Percentiles rank a stretch among this genome's conserved stretches.
These are phyloP conservation scores for Naegleria fowleri DNA, from an alignment of 208 protist genomes.

Conservation along the genomic window DNA sequence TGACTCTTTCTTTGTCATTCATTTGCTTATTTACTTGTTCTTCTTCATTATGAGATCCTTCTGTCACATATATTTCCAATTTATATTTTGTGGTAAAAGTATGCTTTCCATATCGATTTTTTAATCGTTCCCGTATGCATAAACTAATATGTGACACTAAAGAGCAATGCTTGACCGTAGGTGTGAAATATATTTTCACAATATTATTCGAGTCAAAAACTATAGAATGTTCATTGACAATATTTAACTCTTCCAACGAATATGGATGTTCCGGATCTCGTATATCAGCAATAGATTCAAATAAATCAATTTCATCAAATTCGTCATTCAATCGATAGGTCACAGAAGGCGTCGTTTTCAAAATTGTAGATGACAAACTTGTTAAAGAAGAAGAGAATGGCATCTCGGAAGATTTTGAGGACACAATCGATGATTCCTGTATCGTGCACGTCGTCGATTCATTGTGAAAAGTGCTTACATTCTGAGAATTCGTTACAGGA, in stretches of 20 bases:
- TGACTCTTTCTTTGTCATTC: conserved; percentile 96
- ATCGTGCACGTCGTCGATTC: no score
- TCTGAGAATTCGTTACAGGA: no score
- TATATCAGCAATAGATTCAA: conserved; percentile 88
- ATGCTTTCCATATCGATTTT: conserved; percentile 58
- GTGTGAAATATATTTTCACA: conserved; percentile 88
- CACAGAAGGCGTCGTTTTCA: no score
- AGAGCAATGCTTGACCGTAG: conserved; percentile 97
- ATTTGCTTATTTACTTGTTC: conserved; percentile 97
- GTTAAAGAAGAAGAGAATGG: no score
- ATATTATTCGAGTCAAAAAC: conserved; percentile 44
- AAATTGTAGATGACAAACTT: no score
- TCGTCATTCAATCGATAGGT: not conserved
- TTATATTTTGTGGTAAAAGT: conserved; percentile 82
- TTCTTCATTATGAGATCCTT: conserved; percentile 86
- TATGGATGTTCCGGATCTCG: conserved; percentile 97
- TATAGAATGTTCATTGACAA: conserved; percentile 80
- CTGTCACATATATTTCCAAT: conserved; percentile 78
- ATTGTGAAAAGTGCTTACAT: no score
- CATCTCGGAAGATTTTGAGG: no score
- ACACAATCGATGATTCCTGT: no score
- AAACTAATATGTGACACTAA: conserved; percentile 96
- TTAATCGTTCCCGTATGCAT: conserved; percentile 90
- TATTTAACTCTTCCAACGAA: conserved; percentile 93
- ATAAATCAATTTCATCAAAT: conserved; percentile 87